Conservation (phyloP, 495 filamentous ascomycete genomes). For the Penicillium odoratum region DNA sequence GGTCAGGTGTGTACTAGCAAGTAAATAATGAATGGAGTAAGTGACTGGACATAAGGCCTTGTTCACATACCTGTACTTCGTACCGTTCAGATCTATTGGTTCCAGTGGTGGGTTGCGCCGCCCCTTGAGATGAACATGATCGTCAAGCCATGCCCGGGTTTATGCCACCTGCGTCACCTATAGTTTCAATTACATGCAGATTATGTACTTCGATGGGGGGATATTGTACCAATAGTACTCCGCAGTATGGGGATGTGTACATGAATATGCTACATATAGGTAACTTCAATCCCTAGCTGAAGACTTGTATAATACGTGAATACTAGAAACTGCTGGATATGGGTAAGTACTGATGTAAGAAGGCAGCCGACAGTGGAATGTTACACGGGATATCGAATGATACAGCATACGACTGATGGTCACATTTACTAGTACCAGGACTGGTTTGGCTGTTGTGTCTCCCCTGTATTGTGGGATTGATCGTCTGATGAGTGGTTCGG, state of each 20-base stretch:
- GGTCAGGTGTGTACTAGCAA: no score
- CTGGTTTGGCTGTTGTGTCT: neutral
- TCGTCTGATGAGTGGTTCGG: neutral
- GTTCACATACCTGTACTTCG: no score
- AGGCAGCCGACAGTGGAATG: conserved; percentile 5
- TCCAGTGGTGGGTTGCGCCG: neutral
- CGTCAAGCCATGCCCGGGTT: neutral
- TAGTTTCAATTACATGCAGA: neutral
- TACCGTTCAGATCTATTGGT: neutral
- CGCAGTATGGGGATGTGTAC: neutral
- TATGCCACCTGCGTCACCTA: conserved; percentile 6
- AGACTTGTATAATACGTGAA: neutral
- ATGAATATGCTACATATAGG: neutral
- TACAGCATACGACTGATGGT: conserved; percentile 1
- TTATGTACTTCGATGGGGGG: neutral
- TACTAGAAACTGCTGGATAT: neutral
- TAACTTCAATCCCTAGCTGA: neutral
- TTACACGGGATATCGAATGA: neutral
- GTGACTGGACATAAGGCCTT: no score
- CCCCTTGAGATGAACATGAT: neutral
- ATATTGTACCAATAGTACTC: neutral
- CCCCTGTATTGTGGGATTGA: neutral
- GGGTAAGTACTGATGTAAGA: neutral
- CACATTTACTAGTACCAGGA: neutral
- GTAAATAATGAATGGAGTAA: no score